These are phyloP conservation scores for Flaveria robusta DNA, from an alignment of 129 eudicot species.

Conservation along the genomic window DNA sequence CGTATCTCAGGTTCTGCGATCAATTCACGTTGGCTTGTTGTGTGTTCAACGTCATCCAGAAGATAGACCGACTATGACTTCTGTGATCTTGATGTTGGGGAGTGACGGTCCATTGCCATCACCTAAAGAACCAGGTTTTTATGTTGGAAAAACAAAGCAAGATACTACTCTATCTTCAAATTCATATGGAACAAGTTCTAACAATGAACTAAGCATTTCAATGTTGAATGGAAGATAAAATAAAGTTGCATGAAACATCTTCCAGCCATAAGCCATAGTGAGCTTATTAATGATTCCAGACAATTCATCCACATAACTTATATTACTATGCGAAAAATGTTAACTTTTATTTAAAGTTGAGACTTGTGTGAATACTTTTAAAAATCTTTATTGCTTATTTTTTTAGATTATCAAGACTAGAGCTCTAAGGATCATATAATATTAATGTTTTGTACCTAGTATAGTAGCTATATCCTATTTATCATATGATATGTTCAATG, in stretches of 20 bases:
- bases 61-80: constrained; percentile 40
- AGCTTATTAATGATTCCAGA: too few relatives aligned
- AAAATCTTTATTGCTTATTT: too few relatives aligned
- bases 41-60: constrained; percentile 35
- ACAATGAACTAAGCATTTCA: background rate
- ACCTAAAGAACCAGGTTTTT: constrained; percentile 38
- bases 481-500: too few relatives aligned
- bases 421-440: too few relatives aligned
- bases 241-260: background rate
- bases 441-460: too few relatives aligned
- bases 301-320: too few relatives aligned
- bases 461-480: too few relatives aligned
- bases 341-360: too few relatives aligned
- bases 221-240: background rate
- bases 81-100: constrained; percentile 36
- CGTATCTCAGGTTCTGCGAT: constrained; percentile 23
- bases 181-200: background rate
- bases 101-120: constrained; percentile 32
- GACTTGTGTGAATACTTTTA: too few relatives aligned
- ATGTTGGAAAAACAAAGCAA: constrained; percentile 5
- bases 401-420: too few relatives aligned
- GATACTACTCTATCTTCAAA: background rate
- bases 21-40: constrained; percentile 30
- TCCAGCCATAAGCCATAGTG: too few relatives aligned
- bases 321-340: too few relatives aligned